Evolutionary conservation across 768 basidiomycete species (phyloP), one percentile per base, ranked within the genome.

Genomic region (Leccinum sublutescens): DNA sequence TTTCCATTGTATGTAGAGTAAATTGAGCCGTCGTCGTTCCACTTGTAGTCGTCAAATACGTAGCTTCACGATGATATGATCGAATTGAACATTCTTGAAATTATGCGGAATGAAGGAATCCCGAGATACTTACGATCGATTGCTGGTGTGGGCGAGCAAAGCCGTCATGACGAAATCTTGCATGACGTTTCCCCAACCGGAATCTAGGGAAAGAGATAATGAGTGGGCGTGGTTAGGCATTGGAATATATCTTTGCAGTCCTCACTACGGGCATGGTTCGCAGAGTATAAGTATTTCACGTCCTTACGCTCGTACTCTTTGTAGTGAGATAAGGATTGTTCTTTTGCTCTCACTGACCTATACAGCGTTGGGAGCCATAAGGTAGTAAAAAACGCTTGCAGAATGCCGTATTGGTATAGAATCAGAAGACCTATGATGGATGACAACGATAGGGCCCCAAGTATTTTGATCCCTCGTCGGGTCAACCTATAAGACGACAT

Each of bases 41-140:
- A 81, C n/a, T 74, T 67, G 57, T 78, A 80, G 59, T 81, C 75
- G 45, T 77, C 69, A 56, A 80, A 79, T 14, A 80, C 79, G 38
- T 73, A 76, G 7, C 79, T 78, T 63, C 8, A 50, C 19, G n/a
- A 49, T 15, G 21, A 14, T 40, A 52, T 9, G 21, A 57, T 9
- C 31, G 33, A 34, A 55, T 71, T 14, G 62, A 60, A 50, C 3
- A 31, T 23, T 34, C 27, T 14, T 23, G 38, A 52, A 14, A 19
- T 7, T 12, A 27, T 14, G 34, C 15, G 12, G 15, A 25, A 52
- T 11, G 50, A 45, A 31, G 23, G 17, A 36, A 5, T 34, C 33
- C 33, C 1, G 10, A 29, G 10, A 31, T 36, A 64, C 65, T 67
- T 38, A 79, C 77, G 76, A 69, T 60, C 78, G 70, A 50, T 73